phyloP scores from a whole-genome alignment of 768 basidiomycete species.

The Trametes cubensis region DNA sequence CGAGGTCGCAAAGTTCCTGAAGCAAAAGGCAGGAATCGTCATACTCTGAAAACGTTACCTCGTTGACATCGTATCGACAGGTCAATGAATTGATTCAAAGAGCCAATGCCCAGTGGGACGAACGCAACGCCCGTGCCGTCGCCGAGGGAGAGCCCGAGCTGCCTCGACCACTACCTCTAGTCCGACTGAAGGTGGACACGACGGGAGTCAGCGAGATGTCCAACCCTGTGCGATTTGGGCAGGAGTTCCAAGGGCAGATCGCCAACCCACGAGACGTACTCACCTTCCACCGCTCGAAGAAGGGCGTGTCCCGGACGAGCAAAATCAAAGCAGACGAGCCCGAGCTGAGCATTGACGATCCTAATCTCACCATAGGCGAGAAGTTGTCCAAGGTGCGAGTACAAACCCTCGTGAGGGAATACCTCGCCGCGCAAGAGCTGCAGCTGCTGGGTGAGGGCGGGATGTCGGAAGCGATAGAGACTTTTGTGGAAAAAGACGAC shows the following conservation, averaged over 20 bases:
- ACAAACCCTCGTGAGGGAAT: slow-evolving; percentile 88
- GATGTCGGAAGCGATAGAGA: slow-evolving; percentile 92
- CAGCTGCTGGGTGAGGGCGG: slow-evolving; percentile 88
- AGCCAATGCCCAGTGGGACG: slow-evolving; percentile 79
- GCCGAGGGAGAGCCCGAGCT: slow-evolving; percentile 64
- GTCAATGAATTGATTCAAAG: slow-evolving; percentile 78
- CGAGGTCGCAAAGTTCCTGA: slow-evolving; percentile 80
- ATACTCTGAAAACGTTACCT: too few relatives aligned
- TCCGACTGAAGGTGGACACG: slow-evolving; percentile 90
- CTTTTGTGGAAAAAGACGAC: slow-evolving; percentile 98
- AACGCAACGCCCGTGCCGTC: slow-evolving; percentile 63
- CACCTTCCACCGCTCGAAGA: slow-evolving; percentile 85
- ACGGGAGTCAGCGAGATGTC: slow-evolving; percentile 89
- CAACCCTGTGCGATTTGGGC: slow-evolving; percentile 96
- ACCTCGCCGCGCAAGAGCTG: slow-evolving; percentile 88
- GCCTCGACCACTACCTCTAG: slow-evolving; percentile 79
- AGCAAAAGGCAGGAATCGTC: slow-evolving; percentile 52
- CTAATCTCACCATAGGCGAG: slow-evolving; percentile 63
- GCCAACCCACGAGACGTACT: slow-evolving; percentile 96
- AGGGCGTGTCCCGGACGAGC: slow-evolving; percentile 46
- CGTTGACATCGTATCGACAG: slow-evolving; percentile 38
- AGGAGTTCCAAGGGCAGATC: slow-evolving; percentile 86
- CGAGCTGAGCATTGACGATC: slow-evolving; percentile 80
- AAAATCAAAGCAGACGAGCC: slow-evolving; percentile 78
- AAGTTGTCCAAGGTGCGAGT: slow-evolving; percentile 83